Conservation (phyloP, 1,139 yeast genomes). For the Blastobotrys apis region DNA sequence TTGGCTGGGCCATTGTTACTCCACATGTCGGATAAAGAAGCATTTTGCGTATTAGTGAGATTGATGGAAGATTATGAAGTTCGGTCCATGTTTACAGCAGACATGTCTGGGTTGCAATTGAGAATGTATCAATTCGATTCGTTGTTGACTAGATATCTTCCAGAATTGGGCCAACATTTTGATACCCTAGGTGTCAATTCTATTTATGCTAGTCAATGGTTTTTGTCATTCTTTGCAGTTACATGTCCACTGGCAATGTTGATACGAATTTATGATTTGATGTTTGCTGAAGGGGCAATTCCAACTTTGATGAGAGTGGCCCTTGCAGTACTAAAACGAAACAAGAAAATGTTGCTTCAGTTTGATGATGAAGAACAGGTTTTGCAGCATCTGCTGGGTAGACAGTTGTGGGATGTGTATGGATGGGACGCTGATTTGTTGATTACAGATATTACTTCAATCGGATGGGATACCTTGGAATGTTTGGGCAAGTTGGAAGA, state of each 20-base stretch:
- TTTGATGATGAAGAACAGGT: constrained; percentile 58
- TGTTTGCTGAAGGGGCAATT: constrained; percentile 61
- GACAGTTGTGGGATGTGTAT: constrained; percentile 46
- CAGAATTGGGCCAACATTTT: constrained; percentile 47
- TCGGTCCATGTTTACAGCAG: constrained; percentile 55
- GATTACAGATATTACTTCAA: constrained; percentile 43
- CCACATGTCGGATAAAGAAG: constrained; percentile 45
- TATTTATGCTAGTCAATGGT: constrained; percentile 53
- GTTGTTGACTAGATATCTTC: constrained; percentile 43
- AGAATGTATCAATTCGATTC: constrained; percentile 53
- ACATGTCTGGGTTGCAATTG: constrained; percentile 52
- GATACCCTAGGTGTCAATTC: constrained; percentile 33
- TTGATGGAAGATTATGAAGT: constrained; percentile 62
- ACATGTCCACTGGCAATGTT: constrained; percentile 53
- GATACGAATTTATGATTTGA: constrained; percentile 52
- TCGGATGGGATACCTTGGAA: constrained; percentile 23
- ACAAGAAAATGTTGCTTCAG: constrained; percentile 49
- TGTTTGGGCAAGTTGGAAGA: constrained; percentile 28
- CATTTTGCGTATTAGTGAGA: constrained; percentile 53
- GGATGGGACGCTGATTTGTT: constrained; percentile 46
- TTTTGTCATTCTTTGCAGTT: constrained; percentile 59
- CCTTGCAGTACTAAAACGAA: constrained; percentile 50
- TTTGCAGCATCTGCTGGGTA: constrained; percentile 57
- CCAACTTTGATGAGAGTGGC: constrained; percentile 59
- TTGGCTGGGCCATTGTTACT: constrained; percentile 60